Evolutionary conservation across 257 asterid genomes (phyloP).

Genomic region (Verbena officinalis): DNA sequence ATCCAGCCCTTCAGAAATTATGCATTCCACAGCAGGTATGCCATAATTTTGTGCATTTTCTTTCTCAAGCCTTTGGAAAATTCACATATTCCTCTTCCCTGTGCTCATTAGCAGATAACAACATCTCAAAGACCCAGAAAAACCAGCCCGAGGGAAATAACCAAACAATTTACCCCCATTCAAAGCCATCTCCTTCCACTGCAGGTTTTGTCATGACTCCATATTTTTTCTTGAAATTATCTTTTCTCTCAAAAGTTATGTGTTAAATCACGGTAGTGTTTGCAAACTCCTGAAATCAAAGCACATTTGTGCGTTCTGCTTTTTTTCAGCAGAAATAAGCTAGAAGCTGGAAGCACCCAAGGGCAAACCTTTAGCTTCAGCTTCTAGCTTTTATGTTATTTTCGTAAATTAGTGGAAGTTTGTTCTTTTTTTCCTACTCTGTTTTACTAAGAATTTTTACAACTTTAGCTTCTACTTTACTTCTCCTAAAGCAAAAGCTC

Average conservation of each 20-base stretch:
- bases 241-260: neutral
- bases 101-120: slow-evolving; percentile 22
- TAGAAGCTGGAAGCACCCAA: no score
- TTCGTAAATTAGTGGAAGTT: no score
- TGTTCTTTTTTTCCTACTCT: no score
- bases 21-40: slow-evolving; percentile 26
- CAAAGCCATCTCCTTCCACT: slow-evolving; percentile 4
- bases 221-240: neutral
- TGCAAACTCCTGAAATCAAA: no score
- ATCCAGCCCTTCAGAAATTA: slow-evolving; percentile 16
- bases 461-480: no score
- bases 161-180: neutral
- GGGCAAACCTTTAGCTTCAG: no score
- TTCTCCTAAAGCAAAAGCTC: no score
- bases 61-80: neutral
- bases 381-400: no score
- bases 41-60: neutral
- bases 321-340: no score
- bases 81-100: neutral
- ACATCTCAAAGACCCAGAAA: slow-evolving; percentile 19
- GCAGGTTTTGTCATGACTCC: slow-evolving; percentile 11
- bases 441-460: no score
- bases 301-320: neutral
- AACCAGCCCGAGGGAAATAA: neutral
- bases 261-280: no score